Percentiles rank a stretch among this genome's conserved stretches.
phyloP scores from a whole-genome alignment of 2,329 filamentous ascomycete genomes.

The Chrysoporthe cubensis region DNA sequence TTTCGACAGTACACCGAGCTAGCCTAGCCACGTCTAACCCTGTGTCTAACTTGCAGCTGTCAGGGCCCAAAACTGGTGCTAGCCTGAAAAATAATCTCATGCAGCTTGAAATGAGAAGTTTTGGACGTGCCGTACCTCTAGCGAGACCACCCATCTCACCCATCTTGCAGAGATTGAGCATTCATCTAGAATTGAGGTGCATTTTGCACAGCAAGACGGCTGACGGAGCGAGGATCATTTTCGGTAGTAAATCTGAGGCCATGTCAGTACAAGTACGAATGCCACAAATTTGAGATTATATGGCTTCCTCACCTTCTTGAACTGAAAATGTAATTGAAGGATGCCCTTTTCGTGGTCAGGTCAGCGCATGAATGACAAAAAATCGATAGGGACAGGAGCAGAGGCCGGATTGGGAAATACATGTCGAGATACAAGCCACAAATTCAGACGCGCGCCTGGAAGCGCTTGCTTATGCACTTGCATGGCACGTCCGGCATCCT shows the following conservation, averaged over 20 bases:
- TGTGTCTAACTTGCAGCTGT: constrained; percentile 9
- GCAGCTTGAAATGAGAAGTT: constrained; percentile 5
- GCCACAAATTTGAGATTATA: constrained; percentile 2
- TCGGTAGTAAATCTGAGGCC: constrained; percentile 57
- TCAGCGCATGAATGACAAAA: constrained; percentile 27
- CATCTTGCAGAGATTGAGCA: neutral
- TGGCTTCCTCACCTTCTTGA: constrained; percentile 78
- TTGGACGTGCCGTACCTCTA: constrained; percentile 11
- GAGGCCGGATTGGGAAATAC: neutral
- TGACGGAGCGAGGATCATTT: constrained; percentile 44
- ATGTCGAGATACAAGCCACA: neutral
- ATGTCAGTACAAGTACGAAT: constrained; percentile 28
- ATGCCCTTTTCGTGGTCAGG: constrained; percentile 67
- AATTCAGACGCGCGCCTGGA: neutral
- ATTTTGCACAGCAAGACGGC: neutral
- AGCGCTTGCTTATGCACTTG: neutral
- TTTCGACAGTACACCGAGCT: constrained; percentile 3
- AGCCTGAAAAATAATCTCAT: neutral
- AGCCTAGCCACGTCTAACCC: constrained; percentile 12
- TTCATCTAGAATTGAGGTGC: neutral
- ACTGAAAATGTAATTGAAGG: constrained; percentile 94
- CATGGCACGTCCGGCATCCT: too few species aligned
- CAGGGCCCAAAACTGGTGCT: constrained; percentile 5
- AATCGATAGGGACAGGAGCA: neutral
- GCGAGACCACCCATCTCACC: neutral